Conservation (phyloP, 495 filamentous ascomycete species). For the Staphylotrichum longicolle region DNA sequence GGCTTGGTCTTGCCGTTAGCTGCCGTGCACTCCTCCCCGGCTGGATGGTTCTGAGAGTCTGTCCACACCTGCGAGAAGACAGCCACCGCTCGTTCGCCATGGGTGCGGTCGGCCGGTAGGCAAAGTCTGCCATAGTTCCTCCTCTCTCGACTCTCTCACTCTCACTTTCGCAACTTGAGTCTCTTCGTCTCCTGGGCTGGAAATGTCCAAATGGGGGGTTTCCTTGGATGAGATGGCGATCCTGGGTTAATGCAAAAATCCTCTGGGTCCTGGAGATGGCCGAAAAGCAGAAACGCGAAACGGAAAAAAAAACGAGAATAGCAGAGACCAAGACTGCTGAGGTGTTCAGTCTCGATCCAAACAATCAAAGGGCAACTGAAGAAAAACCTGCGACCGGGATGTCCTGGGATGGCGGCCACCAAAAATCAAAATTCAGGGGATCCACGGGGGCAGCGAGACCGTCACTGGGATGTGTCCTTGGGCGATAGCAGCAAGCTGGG, state of each 20-base stretch:
- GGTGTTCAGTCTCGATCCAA: constrained; percentile 4
- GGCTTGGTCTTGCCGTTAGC: constrained; percentile 40
- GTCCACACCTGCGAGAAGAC: constrained; percentile 49
- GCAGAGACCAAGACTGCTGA: constrained; percentile 17
- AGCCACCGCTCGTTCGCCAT: constrained; percentile 47
- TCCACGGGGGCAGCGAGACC: constrained; percentile 36
- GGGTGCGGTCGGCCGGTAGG: constrained; percentile 39
- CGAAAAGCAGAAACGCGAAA: constrained; percentile 28
- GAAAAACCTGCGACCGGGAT: constrained; percentile 34
- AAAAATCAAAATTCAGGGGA: constrained; percentile 31
- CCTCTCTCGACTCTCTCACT: neutral
- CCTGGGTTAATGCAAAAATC: constrained; percentile 17
- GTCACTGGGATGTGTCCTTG: constrained; percentile 34
- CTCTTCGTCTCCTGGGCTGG: constrained; percentile 21
- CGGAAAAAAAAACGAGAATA: constrained; percentile 20
- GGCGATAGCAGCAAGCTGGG: constrained; percentile 20
- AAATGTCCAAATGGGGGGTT: constrained; percentile 7
- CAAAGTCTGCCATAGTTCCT: constrained; percentile 43
- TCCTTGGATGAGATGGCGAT: neutral
- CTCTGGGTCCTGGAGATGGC: constrained; percentile 13
- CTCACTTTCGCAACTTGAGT: neutral
- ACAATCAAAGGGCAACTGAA: constrained; percentile 26
- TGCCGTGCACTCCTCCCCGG: constrained; percentile 27
- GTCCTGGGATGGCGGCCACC: constrained; percentile 31
- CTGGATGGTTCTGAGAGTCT: constrained; percentile 28